These are phyloP conservation scores for Jatropha podagrica DNA, from an alignment of 441 rosid species.

Conservation along the genomic window DNA sequence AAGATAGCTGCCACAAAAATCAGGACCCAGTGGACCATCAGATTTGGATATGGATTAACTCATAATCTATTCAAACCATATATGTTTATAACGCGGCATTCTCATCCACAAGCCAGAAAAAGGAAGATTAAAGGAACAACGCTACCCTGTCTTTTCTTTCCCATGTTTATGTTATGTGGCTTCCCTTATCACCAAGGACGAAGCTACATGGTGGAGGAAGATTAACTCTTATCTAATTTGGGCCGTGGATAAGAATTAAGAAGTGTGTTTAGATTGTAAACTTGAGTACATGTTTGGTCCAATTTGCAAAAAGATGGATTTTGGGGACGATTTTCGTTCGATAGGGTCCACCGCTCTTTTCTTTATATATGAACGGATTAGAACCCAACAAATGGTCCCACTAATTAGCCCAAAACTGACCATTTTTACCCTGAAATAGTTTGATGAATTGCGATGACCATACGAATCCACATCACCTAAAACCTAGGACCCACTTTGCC, in stretches of 20 bases:
- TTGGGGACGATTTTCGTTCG: too few species aligned
- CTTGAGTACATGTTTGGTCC: too few species aligned
- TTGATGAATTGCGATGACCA: neutral
- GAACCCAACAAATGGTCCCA: neutral
- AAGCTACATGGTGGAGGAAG: too few species aligned
- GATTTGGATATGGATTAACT: slow-evolving; percentile 2
- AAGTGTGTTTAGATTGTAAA: too few species aligned
- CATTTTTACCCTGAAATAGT: neutral
- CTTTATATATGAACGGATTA: neutral
- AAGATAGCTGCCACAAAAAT: neutral
- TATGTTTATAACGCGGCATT: slow-evolving; percentile 1
- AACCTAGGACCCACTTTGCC: neutral
- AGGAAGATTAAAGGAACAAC: neutral
- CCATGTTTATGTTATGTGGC: neutral
- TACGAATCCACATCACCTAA: neutral
- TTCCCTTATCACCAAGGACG: neutral
- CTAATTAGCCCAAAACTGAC: too few species aligned
- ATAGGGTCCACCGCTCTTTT: too few species aligned
- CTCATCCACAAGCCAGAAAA: slow-evolving; percentile 6
- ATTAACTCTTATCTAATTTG: too few species aligned
- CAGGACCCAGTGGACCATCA: neutral
- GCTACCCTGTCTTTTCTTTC: neutral
- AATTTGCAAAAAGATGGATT: too few species aligned
- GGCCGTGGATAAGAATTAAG: too few species aligned
- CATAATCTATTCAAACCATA: neutral